These are phyloP conservation scores for Millerago galiae DNA, from an alignment of 805 yeast genomes.

Conservation along the genomic window DNA sequence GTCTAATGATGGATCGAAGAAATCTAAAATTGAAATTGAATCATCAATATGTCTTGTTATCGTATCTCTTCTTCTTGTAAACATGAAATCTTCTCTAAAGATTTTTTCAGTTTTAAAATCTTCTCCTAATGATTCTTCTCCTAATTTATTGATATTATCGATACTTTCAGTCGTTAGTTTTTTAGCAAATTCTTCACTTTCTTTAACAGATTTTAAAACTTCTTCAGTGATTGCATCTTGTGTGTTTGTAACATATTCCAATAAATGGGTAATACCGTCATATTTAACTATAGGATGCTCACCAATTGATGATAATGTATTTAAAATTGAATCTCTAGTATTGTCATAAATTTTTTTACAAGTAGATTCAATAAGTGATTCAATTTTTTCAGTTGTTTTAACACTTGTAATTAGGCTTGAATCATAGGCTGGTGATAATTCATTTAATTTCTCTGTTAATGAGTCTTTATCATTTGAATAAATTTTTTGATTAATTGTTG, in stretches of 20 bases:
- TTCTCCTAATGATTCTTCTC: conserved; percentile 57
- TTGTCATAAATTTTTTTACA: conserved; percentile 52
- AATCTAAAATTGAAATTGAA: conserved; percentile 61
- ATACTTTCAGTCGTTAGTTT: conserved; percentile 54
- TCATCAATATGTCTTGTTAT: conserved; percentile 52
- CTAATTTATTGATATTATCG: conserved; percentile 52
- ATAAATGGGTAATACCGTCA: conserved; percentile 55
- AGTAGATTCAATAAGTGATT: conserved; percentile 53
- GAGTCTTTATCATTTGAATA: conserved; percentile 43
- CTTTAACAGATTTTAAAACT: conserved; percentile 55
- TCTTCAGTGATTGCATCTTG: conserved; percentile 61
- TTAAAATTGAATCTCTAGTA: conserved; percentile 47
- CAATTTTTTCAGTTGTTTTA: conserved; percentile 51
- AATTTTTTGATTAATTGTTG: conserved; percentile 55
- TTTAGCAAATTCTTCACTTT: conserved; percentile 68
- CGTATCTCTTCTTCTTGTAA: conserved; percentile 63
- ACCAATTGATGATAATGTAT: conserved; percentile 46
- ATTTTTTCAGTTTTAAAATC: conserved; percentile 49
- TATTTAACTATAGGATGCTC: conserved; percentile 46
- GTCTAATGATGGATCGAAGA: conserved; percentile 70
- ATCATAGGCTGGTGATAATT: conserved; percentile 60
- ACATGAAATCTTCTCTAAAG: conserved; percentile 76
- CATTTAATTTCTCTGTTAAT: conserved; percentile 42
- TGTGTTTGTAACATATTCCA: conserved; percentile 63
- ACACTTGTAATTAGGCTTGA: conserved; percentile 44